These are phyloP conservation scores for Entomortierella chlamydospora DNA, from an alignment of 192 early-diverging fungal species.

Conservation along the genomic window DNA sequence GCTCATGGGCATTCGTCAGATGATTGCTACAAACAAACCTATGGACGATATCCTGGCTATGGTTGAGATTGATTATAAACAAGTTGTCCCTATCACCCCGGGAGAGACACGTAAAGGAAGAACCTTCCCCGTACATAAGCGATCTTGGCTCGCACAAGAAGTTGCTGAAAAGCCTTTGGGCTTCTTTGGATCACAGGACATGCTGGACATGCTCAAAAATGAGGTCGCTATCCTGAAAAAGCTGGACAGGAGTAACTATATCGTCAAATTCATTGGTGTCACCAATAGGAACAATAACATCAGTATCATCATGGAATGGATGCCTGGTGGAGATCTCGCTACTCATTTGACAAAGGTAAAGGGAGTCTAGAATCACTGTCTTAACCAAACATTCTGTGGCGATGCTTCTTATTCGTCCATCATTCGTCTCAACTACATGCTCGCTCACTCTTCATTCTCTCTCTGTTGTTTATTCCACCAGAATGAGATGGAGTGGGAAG, in stretches of 20 bases:
- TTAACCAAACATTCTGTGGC: no score
- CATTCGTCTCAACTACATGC: no score
- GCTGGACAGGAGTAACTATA: constrained; percentile 50
- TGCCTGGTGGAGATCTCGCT: constrained; percentile 48
- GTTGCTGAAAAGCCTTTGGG: constrained; percentile 52
- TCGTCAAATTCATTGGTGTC: constrained; percentile 48
- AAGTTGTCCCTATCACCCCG: constrained; percentile 28
- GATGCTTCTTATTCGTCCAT: no score
- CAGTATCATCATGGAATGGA: constrained; percentile 54
- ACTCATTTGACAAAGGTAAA: constrained; percentile 29
- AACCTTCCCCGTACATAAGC: constrained; percentile 51
- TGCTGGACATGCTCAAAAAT: constrained; percentile 51
- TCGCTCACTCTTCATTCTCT: background rate
- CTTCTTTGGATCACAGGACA: constrained; percentile 48
- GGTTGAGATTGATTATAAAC: constrained; percentile 48
- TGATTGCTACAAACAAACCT: constrained; percentile 48
- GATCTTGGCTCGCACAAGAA: constrained; percentile 45
- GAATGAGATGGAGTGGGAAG: constrained; percentile 47
- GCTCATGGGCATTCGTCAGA: constrained; percentile 50
- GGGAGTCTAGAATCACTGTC: background rate
- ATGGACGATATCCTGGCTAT: constrained; percentile 46
- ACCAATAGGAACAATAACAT: constrained; percentile 50
- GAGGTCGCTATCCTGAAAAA: constrained; percentile 54
- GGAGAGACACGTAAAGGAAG: constrained; percentile 40
- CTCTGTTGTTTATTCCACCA: background rate